Evolutionary conservation across 139 green algal species (phyloP).

Genomic region (Microglena sp.): DNA sequence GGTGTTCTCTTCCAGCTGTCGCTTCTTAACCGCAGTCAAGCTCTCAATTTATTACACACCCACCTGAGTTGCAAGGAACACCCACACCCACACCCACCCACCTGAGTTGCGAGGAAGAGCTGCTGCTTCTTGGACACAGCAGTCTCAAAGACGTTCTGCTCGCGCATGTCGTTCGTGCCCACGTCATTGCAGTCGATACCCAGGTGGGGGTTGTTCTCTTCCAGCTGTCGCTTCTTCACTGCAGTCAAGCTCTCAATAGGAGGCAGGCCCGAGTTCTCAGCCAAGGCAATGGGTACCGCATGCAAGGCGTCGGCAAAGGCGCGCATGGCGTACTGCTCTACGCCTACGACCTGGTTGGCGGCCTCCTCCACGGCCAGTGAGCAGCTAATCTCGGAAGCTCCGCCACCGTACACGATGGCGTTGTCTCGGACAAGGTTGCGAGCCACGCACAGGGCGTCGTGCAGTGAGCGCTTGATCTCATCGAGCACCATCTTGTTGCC

Average conservation of each 20-base stretch:
- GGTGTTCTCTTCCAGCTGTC: conserved; percentile 77
- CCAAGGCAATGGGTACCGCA: conserved; percentile 70
- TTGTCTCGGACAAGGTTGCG: conserved; percentile 96
- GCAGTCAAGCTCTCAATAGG: conserved; percentile 88
- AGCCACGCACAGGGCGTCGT: conserved; percentile 97
- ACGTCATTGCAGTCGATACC: conserved; percentile 95
- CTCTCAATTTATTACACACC: too few species aligned
- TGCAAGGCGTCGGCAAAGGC: conserved; percentile 81
- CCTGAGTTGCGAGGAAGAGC: conserved; percentile 82
- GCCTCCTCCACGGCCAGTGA: conserved; percentile 82
- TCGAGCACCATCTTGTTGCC: conserved; percentile 94
- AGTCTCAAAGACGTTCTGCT: conserved; percentile 98
- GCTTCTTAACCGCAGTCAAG: too few species aligned
- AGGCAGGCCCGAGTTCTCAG: conserved; percentile 90
- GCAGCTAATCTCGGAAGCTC: conserved; percentile 72
- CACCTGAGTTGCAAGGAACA: too few species aligned
- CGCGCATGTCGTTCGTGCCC: conserved; percentile 95
- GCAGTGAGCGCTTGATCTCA: conserved; percentile 86
- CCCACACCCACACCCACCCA: too few species aligned
- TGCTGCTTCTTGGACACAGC: conserved; percentile 96
- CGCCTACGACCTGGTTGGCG: conserved; percentile 69
- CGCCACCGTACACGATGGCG: conserved; percentile 83
- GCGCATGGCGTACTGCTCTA: conserved; percentile 95
- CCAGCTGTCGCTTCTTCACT: conserved; percentile 59
- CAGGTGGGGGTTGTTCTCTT: conserved; percentile 83